Conservation (phyloP, 2,329 filamentous ascomycete genomes). For the Aspergillus novofumigatus region DNA sequence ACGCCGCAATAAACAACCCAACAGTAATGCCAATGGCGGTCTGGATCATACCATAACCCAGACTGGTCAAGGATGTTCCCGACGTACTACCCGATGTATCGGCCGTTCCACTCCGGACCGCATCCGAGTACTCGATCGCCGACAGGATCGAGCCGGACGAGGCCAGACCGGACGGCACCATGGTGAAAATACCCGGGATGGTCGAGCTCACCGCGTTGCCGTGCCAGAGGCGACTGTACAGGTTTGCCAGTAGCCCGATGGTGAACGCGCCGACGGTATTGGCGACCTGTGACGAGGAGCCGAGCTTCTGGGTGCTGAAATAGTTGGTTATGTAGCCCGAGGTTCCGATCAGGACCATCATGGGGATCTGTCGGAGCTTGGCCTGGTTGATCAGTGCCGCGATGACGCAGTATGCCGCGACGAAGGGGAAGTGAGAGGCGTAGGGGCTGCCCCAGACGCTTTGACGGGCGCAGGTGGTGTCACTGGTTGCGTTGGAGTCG, state of each 20-base stretch:
- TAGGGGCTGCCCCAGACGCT: conserved; percentile 45
- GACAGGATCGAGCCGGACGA: conserved; percentile 53
- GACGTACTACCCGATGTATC: conserved; percentile 5
- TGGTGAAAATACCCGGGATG: conserved; percentile 76
- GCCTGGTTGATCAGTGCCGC: conserved; percentile 76
- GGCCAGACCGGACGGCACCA: conserved; percentile 56
- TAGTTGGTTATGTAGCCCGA: conserved; percentile 55
- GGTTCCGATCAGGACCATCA: conserved; percentile 68
- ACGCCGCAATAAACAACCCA: conserved; percentile 41
- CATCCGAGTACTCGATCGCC: conserved; percentile 52
- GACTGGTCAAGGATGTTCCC: conserved; percentile 23
- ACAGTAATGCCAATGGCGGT: conserved; percentile 45
- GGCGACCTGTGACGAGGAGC: conserved; percentile 62
- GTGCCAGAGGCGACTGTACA: conserved; percentile 67
- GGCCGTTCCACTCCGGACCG: conserved; percentile 35
- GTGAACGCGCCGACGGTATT: conserved; percentile 72
- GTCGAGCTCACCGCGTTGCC: conserved; percentile 78
- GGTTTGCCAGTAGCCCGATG: conserved; percentile 71
- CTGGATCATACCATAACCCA: conserved; percentile 44
- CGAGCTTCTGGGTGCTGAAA: conserved; percentile 55
- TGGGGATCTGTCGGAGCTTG: conserved; percentile 69
- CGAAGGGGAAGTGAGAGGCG: conserved; percentile 62
- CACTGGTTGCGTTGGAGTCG: conserved; percentile 50
- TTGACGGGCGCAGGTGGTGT: conserved; percentile 39
- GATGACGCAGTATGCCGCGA: conserved; percentile 67